These are phyloP conservation scores for Microstegium vimineum DNA, from an alignment of 176 grass and related monocot species.

Conservation along the genomic window DNA sequence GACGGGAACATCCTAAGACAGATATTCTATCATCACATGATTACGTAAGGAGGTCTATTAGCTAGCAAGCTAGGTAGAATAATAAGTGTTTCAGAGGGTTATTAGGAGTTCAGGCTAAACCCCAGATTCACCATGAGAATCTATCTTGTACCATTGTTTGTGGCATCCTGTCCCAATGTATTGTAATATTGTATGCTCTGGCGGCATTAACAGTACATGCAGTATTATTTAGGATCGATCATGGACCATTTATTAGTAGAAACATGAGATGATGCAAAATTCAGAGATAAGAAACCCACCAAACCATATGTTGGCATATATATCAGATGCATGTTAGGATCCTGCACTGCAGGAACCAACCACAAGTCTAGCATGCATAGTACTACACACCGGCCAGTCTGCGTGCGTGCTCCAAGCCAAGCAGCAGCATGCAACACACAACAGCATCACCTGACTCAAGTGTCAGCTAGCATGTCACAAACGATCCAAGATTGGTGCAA, in stretches of 20 bases:
- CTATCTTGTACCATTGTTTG: slow-evolving; percentile 3
- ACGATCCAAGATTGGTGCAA: slow-evolving; percentile 37
- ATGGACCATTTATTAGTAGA: not conserved
- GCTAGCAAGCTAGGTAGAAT: slow-evolving; percentile 21
- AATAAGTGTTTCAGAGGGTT: slow-evolving; percentile 22
- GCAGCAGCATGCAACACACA: not conserved
- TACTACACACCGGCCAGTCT: too few species aligned
- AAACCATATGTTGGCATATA: not conserved
- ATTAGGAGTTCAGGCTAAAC: slow-evolving; percentile 24
- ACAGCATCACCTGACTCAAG: slow-evolving; percentile 3
- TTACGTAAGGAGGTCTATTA: slow-evolving; percentile 25
- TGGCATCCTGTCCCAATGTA: not conserved
- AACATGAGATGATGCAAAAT: not conserved
- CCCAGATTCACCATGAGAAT: slow-evolving; percentile 15
- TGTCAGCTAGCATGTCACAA: slow-evolving; percentile 28
- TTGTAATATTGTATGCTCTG: not conserved
- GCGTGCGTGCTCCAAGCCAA: too few species aligned
- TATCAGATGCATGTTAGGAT: not conserved
- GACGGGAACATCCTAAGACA: slow-evolving; percentile 44
- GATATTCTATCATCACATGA: slow-evolving; percentile 26
- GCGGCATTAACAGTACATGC: not conserved
- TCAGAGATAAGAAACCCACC: not conserved
- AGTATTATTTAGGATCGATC: not conserved
- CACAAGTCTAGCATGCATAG: not conserved
- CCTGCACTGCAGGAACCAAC: not conserved